A percentile compares a stretch with the other conserved stretches of the same genome.
Evolutionary conservation across 306 rosid genomes (phyloP).

Genomic region (Phaseolus lunatus): DNA sequence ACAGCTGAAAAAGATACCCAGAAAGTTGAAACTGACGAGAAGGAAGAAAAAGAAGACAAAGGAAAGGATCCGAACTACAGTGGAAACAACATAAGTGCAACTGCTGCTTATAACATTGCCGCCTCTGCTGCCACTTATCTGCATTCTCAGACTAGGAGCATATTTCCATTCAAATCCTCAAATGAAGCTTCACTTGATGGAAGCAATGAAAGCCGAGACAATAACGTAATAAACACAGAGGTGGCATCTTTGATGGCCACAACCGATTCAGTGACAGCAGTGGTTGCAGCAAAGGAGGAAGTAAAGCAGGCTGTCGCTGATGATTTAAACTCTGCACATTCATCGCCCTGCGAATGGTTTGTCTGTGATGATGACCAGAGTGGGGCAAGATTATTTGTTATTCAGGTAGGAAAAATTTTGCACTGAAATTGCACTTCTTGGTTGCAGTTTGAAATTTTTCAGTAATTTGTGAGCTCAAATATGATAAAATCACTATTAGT

Average conservation of each 20-base stretch:
- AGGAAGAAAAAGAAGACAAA: slow-evolving; percentile 51
- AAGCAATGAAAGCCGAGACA: slow-evolving; percentile 43
- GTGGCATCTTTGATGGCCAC: slow-evolving; percentile 88
- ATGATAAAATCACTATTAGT: background rate
- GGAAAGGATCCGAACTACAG: slow-evolving; percentile 41
- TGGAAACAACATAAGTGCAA: slow-evolving; percentile 65
- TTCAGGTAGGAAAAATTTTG: slow-evolving; percentile 66
- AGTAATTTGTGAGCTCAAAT: slow-evolving; percentile 4
- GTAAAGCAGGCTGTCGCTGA: slow-evolving; percentile 99
- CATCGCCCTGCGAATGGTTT: slow-evolving; percentile 94
- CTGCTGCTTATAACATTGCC: slow-evolving; percentile 76
- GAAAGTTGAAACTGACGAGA: slow-evolving; percentile 49
- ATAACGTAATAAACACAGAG: slow-evolving; percentile 60
- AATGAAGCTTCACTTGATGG: slow-evolving; percentile 53
- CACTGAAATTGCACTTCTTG: background rate
- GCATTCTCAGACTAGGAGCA: slow-evolving; percentile 71
- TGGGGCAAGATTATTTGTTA: slow-evolving; percentile 73
- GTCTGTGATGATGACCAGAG: slow-evolving; percentile 82
- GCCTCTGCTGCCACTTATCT: slow-evolving; percentile 94
- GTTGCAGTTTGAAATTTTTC: slow-evolving; percentile 1
- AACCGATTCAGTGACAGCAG: slow-evolving; percentile 90
- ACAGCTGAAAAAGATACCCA: slow-evolving; percentile 57
- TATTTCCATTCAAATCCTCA: slow-evolving; percentile 80
- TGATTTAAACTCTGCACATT: slow-evolving; percentile 72
- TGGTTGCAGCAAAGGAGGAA: slow-evolving; percentile 97